Percentiles rank a stretch among this genome's conserved stretches.
Evolutionary conservation across 78 protist genomes (phyloP).

Genomic region (Paulinella micropora): DNA sequence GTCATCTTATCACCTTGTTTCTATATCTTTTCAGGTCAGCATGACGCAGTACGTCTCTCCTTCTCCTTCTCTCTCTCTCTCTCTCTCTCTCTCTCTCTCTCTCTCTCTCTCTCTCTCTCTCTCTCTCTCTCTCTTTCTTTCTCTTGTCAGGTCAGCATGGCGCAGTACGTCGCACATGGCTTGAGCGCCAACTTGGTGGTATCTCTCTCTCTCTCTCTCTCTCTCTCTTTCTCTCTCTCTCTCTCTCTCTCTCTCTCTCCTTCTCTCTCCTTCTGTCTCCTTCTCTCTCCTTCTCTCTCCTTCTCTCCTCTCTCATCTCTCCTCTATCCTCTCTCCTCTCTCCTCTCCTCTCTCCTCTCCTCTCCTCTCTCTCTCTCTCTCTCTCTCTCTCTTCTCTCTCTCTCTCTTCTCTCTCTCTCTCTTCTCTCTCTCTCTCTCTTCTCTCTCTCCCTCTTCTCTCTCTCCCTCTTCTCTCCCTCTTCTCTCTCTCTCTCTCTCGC

Average conservation of each 20-base stretch:
- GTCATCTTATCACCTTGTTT: neutral
- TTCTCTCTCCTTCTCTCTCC: neutral
- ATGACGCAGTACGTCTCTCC: neutral
- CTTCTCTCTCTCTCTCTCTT: neutral
- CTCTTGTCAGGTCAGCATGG: no score
- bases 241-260: neutral
- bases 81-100: no score
- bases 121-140: no score
- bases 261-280: no score
- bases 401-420: neutral
- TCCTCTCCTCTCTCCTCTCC: neutral
- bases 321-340: no score
- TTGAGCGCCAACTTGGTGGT: no score
- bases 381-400: neutral
- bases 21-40: neutral
- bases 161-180: neutral
- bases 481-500: no score
- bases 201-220: no score
- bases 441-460: neutral
- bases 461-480: neutral
- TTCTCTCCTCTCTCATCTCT: no score
- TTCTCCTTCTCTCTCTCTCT: neutral
- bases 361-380: neutral
- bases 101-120: no score
- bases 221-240: neutral